Evolutionary conservation across 1,284 basidiomycete genomes (phyloP), one percentile per base, ranked within the genome.

Genomic region (Leccinum discolor): DNA sequence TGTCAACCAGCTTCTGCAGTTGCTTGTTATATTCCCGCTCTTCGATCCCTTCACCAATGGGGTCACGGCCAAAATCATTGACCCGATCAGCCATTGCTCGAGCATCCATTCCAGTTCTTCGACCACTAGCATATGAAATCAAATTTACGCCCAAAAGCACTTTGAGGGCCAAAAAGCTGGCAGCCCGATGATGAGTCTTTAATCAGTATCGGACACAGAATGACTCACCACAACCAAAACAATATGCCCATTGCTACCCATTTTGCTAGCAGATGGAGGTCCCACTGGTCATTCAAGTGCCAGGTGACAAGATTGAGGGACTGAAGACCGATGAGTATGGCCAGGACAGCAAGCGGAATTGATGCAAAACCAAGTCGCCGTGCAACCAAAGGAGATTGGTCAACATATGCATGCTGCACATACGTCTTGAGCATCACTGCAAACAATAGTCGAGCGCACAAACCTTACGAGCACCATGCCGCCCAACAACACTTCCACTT

Each of bases 351-450:
- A 1, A 99, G 85, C 0, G 98, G 98, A 18, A 99, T 83, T 0
- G 96, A 90, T 1, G 97, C 92, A 74, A 99, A 98, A 11, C 98
- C 98, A 2, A 99, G 85, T 8, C 98, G 88, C 2, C 97, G 91
- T 0, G 95, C 93, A 38, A 99, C 95, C 10, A 97, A 86, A 2
- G 97, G 97, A 3, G 96, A 96, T 76, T 98, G 96, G 76, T 99
- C 97, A 21, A 98, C 94, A 68, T 98, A 95, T 0, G 93, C 84
- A 78, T 97, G 92, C 86, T 93, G 44, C 62, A 52, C 64, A 61
- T 35, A 66, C 12, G 21, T 29, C 18, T 54, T 75, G 61, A 72
- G 38, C 14, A 5, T 59, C 6, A 8, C n/a, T 65, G 14, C 42
- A 65, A 58, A 35, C 50, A 54, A 65, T 29, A 59, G 35, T 56